Conservation (phyloP, 2,329 filamentous ascomycete species). For the Trichoderma asperellum region DNA sequence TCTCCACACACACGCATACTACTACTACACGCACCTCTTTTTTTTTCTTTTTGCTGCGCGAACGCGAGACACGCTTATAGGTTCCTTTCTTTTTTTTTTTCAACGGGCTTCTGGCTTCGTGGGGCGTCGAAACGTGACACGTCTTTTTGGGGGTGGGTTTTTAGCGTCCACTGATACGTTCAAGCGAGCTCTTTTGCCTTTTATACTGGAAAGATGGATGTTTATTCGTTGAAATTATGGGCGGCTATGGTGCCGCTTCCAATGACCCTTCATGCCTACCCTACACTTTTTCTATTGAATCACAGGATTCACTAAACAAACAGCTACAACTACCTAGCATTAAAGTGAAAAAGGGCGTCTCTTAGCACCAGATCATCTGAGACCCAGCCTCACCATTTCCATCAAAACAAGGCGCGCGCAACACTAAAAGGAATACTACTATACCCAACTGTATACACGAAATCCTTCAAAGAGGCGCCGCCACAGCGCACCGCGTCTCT, state of each 20-base stretch:
- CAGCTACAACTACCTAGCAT: neutral
- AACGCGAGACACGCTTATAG: neutral
- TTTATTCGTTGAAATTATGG: neutral
- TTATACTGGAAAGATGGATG: neutral
- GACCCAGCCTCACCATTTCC: neutral
- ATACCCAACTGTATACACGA: neutral
- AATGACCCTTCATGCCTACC: neutral
- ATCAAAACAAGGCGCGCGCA: neutral
- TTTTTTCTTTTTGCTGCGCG: neutral
- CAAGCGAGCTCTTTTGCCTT: neutral
- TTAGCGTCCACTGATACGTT: neutral
- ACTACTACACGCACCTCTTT: neutral
- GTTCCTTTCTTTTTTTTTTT: neutral
- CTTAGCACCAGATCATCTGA: neutral
- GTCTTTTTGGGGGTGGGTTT: neutral
- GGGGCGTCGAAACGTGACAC: conserved; percentile 8
- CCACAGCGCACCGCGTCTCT: neutral
- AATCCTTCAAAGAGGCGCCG: conserved; percentile 22
- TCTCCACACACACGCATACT: conserved; percentile 10
- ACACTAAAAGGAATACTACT: neutral
- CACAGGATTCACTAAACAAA: neutral
- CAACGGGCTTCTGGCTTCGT: neutral
- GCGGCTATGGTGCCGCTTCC: neutral
- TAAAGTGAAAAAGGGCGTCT: neutral
- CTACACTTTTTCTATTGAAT: neutral